Evolutionary conservation across 345 rosid species (phyloP), one percentile per base, ranked within the genome.

Genomic region (Boechera stricta): DNA sequence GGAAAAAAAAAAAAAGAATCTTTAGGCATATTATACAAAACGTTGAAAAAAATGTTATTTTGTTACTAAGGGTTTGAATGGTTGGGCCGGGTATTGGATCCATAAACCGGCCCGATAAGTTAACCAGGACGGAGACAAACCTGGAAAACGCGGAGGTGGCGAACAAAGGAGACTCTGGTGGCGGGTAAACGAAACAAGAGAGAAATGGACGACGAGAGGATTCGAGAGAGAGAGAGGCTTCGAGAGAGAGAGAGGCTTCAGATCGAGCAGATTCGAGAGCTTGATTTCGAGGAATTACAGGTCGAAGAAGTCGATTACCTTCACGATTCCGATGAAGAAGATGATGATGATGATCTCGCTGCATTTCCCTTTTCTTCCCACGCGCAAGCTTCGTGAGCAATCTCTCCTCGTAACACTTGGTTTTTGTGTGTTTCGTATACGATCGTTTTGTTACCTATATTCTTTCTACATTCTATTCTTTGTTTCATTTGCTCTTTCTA

Each of bases 251-350:
- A 94, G 86, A 86, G 92, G 87, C 91, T 73, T 13, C 97, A 86
- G 80, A 94, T 94, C 67, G 87, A 88, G 84, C 97, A 94, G 72
- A 92, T 92, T 81, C 85, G 94, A 3, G 85, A 86, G 86, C 97
- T 94, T 66, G 97, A 94, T 38, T 81, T 83, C 76, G 95, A 92
- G 81, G 98, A 90, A 33, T 77, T 92, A 71, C 96, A 92, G 77
- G 87, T 92, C 26, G 98, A 92, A 75, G 98, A 92, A 77, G 92
- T 90, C 76, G 98, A 91, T 1, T 88, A 84, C 38, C 59, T 70
- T 39, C 76, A 26, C 65, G 87, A 77, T 69, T 87, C 90, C 75
- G 93, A 88, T 36, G 87, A 84, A 6, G 77, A 11, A 4, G 63
- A 61, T 39, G 1, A 63, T 61, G 52, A 56, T 33, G 28, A 32